A percentile compares a stretch with the other conserved stretches of the same genome.
Evolutionary conservation across 83 land plant genomes (phyloP).

Genomic region (Picea abies): DNA sequence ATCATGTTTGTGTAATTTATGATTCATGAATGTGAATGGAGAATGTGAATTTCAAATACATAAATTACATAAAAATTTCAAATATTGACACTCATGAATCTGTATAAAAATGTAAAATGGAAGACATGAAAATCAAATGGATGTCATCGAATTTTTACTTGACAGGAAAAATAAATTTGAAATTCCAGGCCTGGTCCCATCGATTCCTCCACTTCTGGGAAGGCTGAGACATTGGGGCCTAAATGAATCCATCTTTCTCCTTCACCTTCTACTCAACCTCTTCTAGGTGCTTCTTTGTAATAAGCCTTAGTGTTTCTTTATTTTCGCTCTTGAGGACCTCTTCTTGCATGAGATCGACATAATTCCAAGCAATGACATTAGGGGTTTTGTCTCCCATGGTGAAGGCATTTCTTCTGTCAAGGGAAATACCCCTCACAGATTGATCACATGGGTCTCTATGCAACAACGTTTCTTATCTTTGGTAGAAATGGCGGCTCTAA

Average conservation of each 20-base stretch:
- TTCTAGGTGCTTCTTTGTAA: slow-evolving; percentile 85
- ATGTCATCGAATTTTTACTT: no score
- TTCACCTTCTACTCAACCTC: slow-evolving; percentile 71
- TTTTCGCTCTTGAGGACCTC: slow-evolving; percentile 66
- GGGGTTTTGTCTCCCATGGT: slow-evolving; percentile 84
- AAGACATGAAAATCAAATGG: no score
- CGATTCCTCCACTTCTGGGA: slow-evolving; percentile 83
- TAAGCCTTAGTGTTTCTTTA: slow-evolving; percentile 69
- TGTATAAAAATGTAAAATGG: no score
- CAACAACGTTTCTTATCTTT: no score
- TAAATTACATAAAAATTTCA: no score
- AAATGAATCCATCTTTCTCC: slow-evolving; percentile 23
- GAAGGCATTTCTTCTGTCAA: slow-evolving; percentile 89
- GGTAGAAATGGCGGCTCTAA: no score
- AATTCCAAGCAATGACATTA: slow-evolving; percentile 72
- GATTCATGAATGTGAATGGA: no score
- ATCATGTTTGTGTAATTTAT: no score
- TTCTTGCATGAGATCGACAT: slow-evolving; percentile 91
- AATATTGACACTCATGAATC: no score
- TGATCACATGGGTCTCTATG: no score
- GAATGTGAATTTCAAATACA: no score
- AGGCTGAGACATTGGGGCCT: slow-evolving; percentile 10
- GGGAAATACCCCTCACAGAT: slow-evolving; percentile 42
- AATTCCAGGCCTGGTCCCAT: slow-evolving; percentile 72
- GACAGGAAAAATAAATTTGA: no score